A percentile compares a stretch with the other conserved stretches of the same genome.
Evolutionary conservation across 2,329 filamentous ascomycete genomes (phyloP).

Genomic region (Sphaerulina vaccinii): DNA sequence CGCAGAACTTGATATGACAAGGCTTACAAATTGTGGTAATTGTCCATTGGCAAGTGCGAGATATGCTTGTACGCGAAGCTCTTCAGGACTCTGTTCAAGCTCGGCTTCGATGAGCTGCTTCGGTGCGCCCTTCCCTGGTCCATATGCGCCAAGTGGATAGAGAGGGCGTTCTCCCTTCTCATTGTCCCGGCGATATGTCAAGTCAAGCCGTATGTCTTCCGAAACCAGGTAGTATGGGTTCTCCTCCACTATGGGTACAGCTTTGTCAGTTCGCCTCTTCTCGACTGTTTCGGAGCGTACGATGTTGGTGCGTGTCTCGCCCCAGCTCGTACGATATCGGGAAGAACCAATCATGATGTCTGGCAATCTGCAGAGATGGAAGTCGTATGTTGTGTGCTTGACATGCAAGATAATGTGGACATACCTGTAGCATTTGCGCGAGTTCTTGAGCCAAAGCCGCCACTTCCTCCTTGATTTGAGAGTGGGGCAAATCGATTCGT

Average conservation of each 20-base stretch:
- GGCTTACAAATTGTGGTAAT: conserved; percentile 49
- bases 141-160: conserved; percentile 88
- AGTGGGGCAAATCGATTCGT: conserved; percentile 11
- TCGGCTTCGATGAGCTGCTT: conserved; percentile 80
- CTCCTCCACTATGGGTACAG: conserved; percentile 1
- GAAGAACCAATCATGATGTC: too few relatives aligned
- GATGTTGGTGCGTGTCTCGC: too few relatives aligned
- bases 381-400: too few relatives aligned
- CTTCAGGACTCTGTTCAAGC: conserved; percentile 84
- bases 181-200: conserved; percentile 46
- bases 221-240: conserved; percentile 1
- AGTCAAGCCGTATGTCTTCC: conserved; percentile 53
- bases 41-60: conserved; percentile 52
- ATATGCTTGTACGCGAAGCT: conserved; percentile 74
- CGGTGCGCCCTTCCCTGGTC: conserved; percentile 72
- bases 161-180: conserved; percentile 68
- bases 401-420: not conserved
- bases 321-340: too few relatives aligned
- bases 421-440: conserved; percentile 4
- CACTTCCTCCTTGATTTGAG: conserved; percentile 7
- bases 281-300: not conserved
- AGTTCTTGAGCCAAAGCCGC: conserved; percentile 1
- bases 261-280: not conserved
- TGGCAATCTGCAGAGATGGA: too few relatives aligned
- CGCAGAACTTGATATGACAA: not conserved